Evolutionary conservation across 2,329 filamentous ascomycete genomes (phyloP), one percentile per base, ranked within the genome.

Genomic region (Trichocomaceae sp.): DNA sequence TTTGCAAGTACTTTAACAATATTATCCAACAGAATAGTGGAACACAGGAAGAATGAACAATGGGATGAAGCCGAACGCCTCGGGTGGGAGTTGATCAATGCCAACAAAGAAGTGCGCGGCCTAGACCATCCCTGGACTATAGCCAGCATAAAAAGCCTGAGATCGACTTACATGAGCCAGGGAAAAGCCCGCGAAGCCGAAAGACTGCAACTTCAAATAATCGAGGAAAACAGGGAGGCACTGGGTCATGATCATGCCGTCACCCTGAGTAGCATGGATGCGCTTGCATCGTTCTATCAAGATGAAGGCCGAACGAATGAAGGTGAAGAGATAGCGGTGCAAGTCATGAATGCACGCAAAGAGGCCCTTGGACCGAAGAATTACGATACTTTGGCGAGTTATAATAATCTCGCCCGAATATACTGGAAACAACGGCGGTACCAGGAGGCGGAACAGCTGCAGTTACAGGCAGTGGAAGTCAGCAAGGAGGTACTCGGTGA

Each of bases 401-500:
- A 26, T 26, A 26, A 26, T 26, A 26, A 26, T 26, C 23, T 26
- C 23, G 23, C 23, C 23, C 23, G 7, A 26, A 57, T 33, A 20
- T 58, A 57, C 19, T 23, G 22, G 44, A 33, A 58, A 39, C 61
- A 57, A 50, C 56, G 57, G 47, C 55, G 52, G 47, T 61, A 56
- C 44, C 58, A 55, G 33, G 54, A 59, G 53, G 62, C 61, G 15
- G 61, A 63, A 50, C 54, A 57, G 37, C 52, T 66, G 12, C 20
- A 60, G 31, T 41, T 42, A 31, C 33, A 51, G n/a, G 50, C 44
- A 9, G 12, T 65, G 15, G 58, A 55, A 45, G 55, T 55, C 19
- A 57, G 51, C 6, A 50, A 61, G 42, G 55, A 44, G 33, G 35
- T 61, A 29, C 56, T 64, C 8, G 62, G 62, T 6, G 20, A 47